A percentile compares a stretch with the other conserved stretches of the same genome.
phyloP scores from a whole-genome alignment of 192 early-diverging fungal species.

The Globomyces pollinis-pini region DNA sequence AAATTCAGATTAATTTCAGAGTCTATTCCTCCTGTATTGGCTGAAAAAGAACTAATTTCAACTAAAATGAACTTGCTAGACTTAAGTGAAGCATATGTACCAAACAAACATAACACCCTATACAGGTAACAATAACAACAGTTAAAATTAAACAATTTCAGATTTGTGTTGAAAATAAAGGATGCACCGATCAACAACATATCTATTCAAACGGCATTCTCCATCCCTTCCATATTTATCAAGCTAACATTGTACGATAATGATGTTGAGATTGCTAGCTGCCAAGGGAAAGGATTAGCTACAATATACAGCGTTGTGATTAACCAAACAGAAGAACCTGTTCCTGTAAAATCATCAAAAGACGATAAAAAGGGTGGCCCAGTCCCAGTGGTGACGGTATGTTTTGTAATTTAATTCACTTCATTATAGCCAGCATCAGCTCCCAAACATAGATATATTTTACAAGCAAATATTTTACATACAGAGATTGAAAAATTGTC shows the following conservation, averaged over 20 bases:
- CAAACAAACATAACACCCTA: constrained; percentile 50
- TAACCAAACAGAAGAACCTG: constrained; percentile 27
- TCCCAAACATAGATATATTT: constrained; percentile 42
- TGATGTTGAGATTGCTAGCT: constrained; percentile 36
- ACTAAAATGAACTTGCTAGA: constrained; percentile 42
- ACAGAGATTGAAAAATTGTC: constrained; percentile 13
- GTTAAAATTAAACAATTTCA: too few species aligned
- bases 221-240: constrained; percentile 24
- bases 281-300: constrained; percentile 34
- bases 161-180: constrained; percentile 42
- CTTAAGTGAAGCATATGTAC: constrained; percentile 43
- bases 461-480: constrained; percentile 35
- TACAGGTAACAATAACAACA: too few species aligned
- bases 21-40: constrained; percentile 8
- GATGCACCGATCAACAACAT: constrained; percentile 34
- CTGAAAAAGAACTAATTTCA: constrained; percentile 25
- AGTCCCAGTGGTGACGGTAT: constrained; percentile 1
- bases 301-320: constrained; percentile 28
- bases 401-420: too few species aligned
- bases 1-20: constrained; percentile 42
- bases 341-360: not conserved
- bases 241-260: constrained; percentile 47
- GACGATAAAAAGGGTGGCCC: constrained; percentile 35
- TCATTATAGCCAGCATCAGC: not conserved
- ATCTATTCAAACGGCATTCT: constrained; percentile 44